These are phyloP conservation scores for Coriolopsis trogii DNA, from an alignment of 1,284 basidiomycete species.

Conservation along the genomic window DNA sequence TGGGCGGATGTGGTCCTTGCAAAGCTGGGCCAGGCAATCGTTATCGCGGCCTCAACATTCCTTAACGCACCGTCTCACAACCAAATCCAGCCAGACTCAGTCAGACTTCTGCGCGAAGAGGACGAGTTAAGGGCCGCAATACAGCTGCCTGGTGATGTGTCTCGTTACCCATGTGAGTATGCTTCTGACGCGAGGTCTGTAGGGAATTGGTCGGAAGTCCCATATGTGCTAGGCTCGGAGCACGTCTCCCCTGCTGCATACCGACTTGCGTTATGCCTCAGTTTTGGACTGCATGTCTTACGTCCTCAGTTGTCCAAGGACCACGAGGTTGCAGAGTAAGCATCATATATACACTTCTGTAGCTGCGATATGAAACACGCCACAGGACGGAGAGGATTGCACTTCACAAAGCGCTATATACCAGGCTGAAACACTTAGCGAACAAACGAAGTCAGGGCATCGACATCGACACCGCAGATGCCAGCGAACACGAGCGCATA, in stretches of 20 bases:
- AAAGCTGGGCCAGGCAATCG: conserved; percentile 48
- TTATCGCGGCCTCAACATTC: conserved; percentile 35
- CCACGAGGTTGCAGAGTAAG: neutral
- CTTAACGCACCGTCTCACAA: neutral
- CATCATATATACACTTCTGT: no score
- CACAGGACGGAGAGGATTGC: neutral
- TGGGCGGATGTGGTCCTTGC: conserved; percentile 68
- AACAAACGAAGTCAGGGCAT: neutral
- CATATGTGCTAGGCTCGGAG: conserved; percentile 46
- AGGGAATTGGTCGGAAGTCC: conserved; percentile 57
- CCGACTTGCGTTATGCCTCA: conserved; percentile 54
- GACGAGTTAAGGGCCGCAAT: conserved; percentile 57
- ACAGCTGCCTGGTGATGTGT: conserved; percentile 61
- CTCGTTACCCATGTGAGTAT: neutral
- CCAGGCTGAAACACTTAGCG: neutral
- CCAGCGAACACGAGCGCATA: conserved; percentile 39
- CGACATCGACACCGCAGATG: neutral
- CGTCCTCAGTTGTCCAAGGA: conserved; percentile 36
- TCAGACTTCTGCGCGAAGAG: conserved; percentile 42
- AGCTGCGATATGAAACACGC: no score
- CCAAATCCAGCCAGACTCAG: neutral
- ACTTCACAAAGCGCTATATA: conserved; percentile 3
- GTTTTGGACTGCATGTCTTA: conserved; percentile 59
- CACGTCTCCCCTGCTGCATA: conserved; percentile 59
- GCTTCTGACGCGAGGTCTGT: neutral